phyloP scores from a whole-genome alignment of 768 basidiomycete species.

The Naganishia vaughanmartiniae region DNA sequence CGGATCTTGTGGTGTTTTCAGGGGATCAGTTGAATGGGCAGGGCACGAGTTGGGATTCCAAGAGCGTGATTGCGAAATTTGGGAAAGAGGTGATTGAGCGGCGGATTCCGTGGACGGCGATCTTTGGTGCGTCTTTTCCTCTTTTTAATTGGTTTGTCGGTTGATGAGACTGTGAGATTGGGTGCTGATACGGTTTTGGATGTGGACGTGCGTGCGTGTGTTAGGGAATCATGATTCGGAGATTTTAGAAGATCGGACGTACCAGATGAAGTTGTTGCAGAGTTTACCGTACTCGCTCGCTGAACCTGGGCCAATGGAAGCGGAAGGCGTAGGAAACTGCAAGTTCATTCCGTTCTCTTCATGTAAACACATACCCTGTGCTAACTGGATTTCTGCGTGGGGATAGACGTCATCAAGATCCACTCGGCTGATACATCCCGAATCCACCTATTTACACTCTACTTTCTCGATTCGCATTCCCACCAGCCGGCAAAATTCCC shows the following conservation, averaged over 20 bases:
- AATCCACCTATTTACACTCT: constrained; percentile 75
- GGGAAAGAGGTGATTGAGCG: constrained; percentile 70
- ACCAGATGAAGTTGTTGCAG: constrained; percentile 68
- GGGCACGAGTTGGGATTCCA: constrained; percentile 80
- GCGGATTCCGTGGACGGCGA: constrained; percentile 80
- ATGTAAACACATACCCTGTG: too few species aligned
- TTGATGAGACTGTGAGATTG: background rate
- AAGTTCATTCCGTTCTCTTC: constrained; percentile 24
- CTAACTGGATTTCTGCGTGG: too few species aligned
- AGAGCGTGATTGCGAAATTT: constrained; percentile 85
- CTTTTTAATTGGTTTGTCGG: too few species aligned
- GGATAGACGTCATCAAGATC: constrained; percentile 70
- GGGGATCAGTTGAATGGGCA: constrained; percentile 90
- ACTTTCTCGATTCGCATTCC: constrained; percentile 83
- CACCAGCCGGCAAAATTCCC: constrained; percentile 57
- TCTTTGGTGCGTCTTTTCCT: constrained; percentile 61
- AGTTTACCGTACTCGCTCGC: constrained; percentile 81
- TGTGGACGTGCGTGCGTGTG: background rate
- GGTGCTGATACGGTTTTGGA: background rate
- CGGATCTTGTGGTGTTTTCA: constrained; percentile 84
- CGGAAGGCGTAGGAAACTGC: constrained; percentile 87
- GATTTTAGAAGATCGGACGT: constrained; percentile 56
- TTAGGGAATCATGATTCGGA: constrained; percentile 74
- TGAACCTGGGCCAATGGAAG: constrained; percentile 71
- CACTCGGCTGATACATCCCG: constrained; percentile 70